Conservation (phyloP, 208 protist species). For the Wallacemonas sp. region DNA sequence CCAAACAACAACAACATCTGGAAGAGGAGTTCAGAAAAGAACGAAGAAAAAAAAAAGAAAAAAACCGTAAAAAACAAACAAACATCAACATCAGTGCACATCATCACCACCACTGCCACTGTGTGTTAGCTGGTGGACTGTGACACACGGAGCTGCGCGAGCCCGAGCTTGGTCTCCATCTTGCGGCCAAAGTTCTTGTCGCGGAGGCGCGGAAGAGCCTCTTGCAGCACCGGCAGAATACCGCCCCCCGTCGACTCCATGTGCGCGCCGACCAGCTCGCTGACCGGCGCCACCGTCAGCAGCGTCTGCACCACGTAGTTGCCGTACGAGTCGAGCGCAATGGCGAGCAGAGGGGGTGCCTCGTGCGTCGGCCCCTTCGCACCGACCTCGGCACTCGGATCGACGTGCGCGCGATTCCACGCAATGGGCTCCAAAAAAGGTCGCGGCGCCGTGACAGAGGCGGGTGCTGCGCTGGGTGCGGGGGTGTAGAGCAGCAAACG, state of each 20-base stretch:
- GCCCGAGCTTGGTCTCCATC: conserved; percentile 53
- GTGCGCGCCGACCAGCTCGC: conserved; percentile 37
- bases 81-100: not conserved
- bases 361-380: conserved; percentile 9
- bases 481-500: conserved; percentile 31
- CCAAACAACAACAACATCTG: not conserved
- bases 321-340: conserved; percentile 93
- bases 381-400: conserved; percentile 26
- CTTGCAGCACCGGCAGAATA: conserved; percentile 45
- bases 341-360: conserved; percentile 60
- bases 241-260: conserved; percentile 10
- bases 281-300: conserved; percentile 75
- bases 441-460: too few species aligned
- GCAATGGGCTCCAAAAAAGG: not conserved
- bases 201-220: conserved; percentile 39
- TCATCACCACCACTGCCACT: not conserved
- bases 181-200: conserved; percentile 69
- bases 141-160: conserved; percentile 49
- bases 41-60: conserved; percentile 1
- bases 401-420: not conserved
- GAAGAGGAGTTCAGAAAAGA: conserved; percentile 15
- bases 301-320: conserved; percentile 98
- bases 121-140: conserved; percentile 21
- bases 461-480: not conserved
- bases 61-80: conserved; percentile 9